Evolutionary conservation across 345 rosid species (phyloP).

Genomic region (Eucalyptus victrix): DNA sequence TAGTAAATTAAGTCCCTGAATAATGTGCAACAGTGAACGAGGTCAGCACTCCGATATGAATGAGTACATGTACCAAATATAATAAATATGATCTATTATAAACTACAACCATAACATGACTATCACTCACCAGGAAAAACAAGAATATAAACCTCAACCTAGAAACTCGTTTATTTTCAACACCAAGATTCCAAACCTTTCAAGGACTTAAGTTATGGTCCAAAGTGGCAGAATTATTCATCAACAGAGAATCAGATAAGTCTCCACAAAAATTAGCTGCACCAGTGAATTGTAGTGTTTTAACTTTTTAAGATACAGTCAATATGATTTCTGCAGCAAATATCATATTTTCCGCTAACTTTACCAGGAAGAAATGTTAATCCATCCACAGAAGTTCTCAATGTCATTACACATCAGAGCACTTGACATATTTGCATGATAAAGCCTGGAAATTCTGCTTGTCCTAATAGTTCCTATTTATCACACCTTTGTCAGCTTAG

Average conservation of each 20-base stretch:
- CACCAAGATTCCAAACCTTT: neutral
- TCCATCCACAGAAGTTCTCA: neutral
- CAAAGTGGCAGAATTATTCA: neutral
- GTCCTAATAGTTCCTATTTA: neutral
- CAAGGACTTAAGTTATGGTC: neutral
- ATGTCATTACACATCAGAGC: neutral
- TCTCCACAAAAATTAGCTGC: neutral
- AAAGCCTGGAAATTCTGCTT: neutral
- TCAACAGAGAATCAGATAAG: neutral
- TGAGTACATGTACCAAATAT: neutral
- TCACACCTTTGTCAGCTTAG: neutral
- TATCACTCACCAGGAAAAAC: neutral
- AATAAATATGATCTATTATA: neutral
- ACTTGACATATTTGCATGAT: neutral
- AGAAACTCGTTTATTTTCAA: neutral
- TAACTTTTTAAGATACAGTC: neutral
- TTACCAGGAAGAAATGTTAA: neutral
- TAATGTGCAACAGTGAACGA: neutral
- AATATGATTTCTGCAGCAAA: neutral
- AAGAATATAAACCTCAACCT: neutral
- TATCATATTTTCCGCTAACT: neutral
- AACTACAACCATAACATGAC: neutral
- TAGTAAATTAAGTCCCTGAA: slow-evolving; percentile 60
- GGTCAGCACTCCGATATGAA: neutral
- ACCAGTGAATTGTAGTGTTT: neutral